These are phyloP conservation scores for Noccaea caerulescens DNA, from an alignment of 345 rosid genomes.

Conservation along the genomic window DNA sequence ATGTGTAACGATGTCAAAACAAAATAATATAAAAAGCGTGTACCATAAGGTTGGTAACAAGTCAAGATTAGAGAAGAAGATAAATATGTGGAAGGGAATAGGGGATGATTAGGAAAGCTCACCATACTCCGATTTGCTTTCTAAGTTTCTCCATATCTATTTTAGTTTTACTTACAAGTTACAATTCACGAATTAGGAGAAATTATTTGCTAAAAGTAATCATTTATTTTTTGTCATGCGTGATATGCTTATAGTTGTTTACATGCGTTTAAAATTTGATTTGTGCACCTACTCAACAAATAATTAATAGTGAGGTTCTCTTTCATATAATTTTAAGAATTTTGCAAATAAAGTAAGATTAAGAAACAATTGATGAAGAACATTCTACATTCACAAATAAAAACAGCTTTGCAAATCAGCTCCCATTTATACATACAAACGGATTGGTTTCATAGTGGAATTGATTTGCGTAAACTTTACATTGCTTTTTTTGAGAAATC, in stretches of 20 bases:
- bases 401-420: conserved; percentile 4
- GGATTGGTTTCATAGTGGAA: too few relatives aligned
- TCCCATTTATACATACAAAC: background rate
- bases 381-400: background rate
- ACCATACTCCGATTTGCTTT: conserved; percentile 38
- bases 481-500: too few relatives aligned
- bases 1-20: background rate
- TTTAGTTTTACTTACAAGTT: conserved; percentile 34
- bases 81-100: conserved; percentile 4
- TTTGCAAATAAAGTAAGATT: background rate
- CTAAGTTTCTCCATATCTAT: conserved; percentile 28
- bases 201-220: conserved; percentile 12
- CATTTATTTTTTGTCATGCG: background rate
- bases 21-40: conserved; percentile 5
- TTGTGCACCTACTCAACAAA: conserved; percentile 13
- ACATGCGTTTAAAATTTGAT: background rate
- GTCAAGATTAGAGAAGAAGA: conserved; percentile 25
- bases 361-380: background rate
- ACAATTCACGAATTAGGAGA: conserved; percentile 31
- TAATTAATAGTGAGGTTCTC: background rate
- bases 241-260: conserved; percentile 24
- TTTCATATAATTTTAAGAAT: conserved; percentile 3
- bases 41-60: conserved; percentile 38
- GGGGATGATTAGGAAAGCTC: conserved; percentile 37
- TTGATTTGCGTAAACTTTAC: too few relatives aligned